Base-by-base conservation (phyloP, 805 yeast genomes). In the Saccharomycopsis lassenensis region DNA sequence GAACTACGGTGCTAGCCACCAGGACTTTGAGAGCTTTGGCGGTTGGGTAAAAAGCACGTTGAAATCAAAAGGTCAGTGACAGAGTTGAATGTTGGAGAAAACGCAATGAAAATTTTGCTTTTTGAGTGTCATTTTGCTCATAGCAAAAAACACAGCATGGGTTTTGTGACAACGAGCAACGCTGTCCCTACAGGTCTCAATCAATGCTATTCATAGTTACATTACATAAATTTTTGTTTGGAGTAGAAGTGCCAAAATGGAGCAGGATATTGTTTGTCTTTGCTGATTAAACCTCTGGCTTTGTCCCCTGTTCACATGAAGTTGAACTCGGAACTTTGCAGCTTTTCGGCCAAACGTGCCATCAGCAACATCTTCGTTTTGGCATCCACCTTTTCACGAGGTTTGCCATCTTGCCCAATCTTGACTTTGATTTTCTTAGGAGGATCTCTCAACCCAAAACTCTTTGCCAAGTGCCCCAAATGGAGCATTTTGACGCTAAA, bases 381-480 rank as follows among this genome's bases (percentile, higher is more conserved):
- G 1, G 82, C 74, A 54, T 77, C 79, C 51, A 77, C 82, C 50
- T 74, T 76, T 51, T 62, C 63, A 51, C 29, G 52, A 34, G 36
- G 49, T 43, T 29, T 47, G 53, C 22, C 31, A 15, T 14, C 17
- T 50, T 57, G 23, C 41, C 49, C 26, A 5, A 43, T 36, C 24
- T 59, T 49, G 24, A 59, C 56, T 22, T 87, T 85, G 52, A 81
- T 63, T 48, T 71, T 73, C 62, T 81, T 85, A 20, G 99, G 99
- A 5, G 94, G 79, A 50, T 91, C 98, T 58, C 99, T 74, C 36
- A 91, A 63, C 2, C 89, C 99, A 57, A 93, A 93, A 45, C 91
- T 71, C 55, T 91, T 91, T 15, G 97, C 96, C 50, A 93, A 62
- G 62, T 91, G 99, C 20, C 99, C 99, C 46, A 93, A 62, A 65